Conservation (phyloP, 2,329 filamentous ascomycete genomes). For the Fusarium praegraminearum region DNA sequence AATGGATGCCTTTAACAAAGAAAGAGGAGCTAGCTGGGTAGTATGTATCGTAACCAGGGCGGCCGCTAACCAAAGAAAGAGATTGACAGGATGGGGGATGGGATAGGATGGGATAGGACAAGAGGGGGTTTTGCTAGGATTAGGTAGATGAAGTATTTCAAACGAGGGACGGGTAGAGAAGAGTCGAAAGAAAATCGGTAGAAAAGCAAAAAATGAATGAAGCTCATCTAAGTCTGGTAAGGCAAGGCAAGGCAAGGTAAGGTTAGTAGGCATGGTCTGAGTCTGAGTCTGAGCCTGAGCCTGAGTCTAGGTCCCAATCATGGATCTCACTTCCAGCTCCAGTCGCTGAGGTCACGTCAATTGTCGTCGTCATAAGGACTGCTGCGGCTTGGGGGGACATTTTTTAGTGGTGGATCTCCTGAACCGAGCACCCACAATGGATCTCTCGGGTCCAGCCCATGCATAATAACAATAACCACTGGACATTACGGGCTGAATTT, state of each 20-base stretch:
- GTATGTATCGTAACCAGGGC: constrained; percentile 9
- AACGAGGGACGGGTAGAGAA: constrained; percentile 10
- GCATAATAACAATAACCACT: constrained; percentile 6
- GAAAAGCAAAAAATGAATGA: constrained; percentile 28
- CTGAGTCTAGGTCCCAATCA: not conserved
- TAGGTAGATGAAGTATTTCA: constrained; percentile 9
- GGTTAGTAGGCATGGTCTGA: constrained; percentile 15
- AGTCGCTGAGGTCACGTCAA: constrained; percentile 13
- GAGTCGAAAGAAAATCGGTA: constrained; percentile 30
- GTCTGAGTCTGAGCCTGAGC: not conserved
- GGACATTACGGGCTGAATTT: constrained; percentile 6
- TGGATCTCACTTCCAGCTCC: constrained; percentile 15
- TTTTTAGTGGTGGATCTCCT: constrained; percentile 24
- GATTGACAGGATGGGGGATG: constrained; percentile 1
- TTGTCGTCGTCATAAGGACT: constrained; percentile 38
- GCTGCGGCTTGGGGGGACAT: constrained; percentile 13
- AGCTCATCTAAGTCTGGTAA: constrained; percentile 1
- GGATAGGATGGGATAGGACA: constrained; percentile 1
- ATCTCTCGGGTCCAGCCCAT: constrained; percentile 9
- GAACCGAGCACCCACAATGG: constrained; percentile 6
- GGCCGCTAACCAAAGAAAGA: constrained; percentile 24
- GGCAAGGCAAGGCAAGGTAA: not conserved
- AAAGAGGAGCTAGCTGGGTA: constrained; percentile 13
- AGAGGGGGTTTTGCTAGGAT: constrained; percentile 9
- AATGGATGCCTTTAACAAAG: constrained; percentile 13